Evolutionary conservation across 2,329 filamentous ascomycete genomes (phyloP).

Genomic region (Clarireedia monteithiana): DNA sequence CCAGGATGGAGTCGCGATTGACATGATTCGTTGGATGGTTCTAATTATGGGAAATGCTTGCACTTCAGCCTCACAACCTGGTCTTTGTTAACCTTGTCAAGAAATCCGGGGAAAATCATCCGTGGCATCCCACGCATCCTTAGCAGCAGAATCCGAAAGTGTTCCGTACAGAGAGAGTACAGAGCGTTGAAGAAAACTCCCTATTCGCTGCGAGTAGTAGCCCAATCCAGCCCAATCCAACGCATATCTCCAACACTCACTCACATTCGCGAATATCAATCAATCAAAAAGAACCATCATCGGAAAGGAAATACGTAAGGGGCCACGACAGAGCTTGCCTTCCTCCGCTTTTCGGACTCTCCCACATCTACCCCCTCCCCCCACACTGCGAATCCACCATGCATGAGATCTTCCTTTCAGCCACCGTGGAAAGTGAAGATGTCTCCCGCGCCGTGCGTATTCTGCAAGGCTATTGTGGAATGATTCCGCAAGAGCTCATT

Average conservation of each 20-base stretch:
- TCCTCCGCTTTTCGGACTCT: background rate
- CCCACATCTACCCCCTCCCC: background rate
- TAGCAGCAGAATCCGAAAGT: no score
- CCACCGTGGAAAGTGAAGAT: conserved; percentile 43
- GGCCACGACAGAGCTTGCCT: background rate
- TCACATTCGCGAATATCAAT: no score
- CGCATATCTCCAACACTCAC: no score
- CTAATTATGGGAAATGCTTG: no score
- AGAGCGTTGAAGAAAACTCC: background rate
- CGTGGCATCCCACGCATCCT: no score
- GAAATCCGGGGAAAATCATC: no score
- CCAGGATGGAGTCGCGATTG: no score
- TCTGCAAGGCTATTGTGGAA: conserved; percentile 49
- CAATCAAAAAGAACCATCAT: background rate
- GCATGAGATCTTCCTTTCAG: conserved; percentile 54
- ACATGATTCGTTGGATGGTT: no score
- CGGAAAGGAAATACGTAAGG: background rate
- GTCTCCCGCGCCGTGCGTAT: conserved; percentile 43
- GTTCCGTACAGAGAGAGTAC: no score
- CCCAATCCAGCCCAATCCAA: no score
- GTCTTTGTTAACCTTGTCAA: no score
- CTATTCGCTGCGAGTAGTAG: background rate
- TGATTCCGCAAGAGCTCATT: conserved; percentile 42
- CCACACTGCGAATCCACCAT: conserved; percentile 30
- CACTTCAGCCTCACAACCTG: no score